Evolutionary conservation across 441 rosid genomes (phyloP), one percentile per base, ranked within the genome.

Genomic region (Bocquillonia castaneifolia): DNA sequence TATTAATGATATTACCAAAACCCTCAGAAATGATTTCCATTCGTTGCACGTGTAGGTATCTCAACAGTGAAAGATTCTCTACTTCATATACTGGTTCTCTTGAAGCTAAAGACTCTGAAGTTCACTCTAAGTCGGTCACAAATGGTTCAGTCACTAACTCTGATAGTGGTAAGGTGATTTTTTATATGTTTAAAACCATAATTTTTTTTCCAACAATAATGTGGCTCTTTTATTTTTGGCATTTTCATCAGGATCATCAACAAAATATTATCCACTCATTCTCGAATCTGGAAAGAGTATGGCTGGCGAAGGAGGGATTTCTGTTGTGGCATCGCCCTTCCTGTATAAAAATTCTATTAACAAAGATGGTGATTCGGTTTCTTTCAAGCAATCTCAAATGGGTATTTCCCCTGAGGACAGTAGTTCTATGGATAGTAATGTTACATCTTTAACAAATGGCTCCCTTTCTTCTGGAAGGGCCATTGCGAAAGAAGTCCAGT

Each of bases 381-480:
- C 85, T 59, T 75, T 80, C 37, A 77, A 72, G 59, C 83, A 78
- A 66, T 65, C 88, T 52, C 84, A 76, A 52, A 66, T 75, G 62
- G 76, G 80, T 10, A 57, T 58, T 59, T 75, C 80, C 70, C 70
- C 74, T 50, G 85, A 85, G 76, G 80, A 79, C 60, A 70, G 67
- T 68, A 74, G 79, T 76, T 83, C 74, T 67, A 51, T 76, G 64
- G 74, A 79, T 57, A 66, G 74, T 59, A 39, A 72, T 39, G 62
- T 72, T 66, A 64, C 86, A 63, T 79, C 78, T 47, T 72, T 81
- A 47, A 77, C 88, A 64, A 83, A 69, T 57, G 74, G 77, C 71
- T 77, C 87, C 40, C 75, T 71, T 69, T 78, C 84, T 76, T 74
- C 70, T 76, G 89, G 78, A 79, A 79, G 83, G 79, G 61, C 76